Conservation (phyloP, 2,329 filamentous ascomycete genomes). For the Arthrinium puccinioides region DNA sequence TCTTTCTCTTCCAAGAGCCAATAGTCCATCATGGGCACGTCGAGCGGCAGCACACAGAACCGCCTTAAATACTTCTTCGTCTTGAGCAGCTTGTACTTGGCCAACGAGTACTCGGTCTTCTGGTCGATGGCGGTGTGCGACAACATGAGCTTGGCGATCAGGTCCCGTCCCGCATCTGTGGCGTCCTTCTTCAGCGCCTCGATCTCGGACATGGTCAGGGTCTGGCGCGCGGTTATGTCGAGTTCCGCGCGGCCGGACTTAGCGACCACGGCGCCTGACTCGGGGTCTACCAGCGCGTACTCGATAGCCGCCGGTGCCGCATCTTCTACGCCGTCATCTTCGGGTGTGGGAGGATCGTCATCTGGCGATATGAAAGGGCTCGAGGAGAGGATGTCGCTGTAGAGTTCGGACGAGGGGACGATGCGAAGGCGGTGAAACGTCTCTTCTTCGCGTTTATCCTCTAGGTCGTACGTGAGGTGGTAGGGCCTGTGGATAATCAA, state of each 20-base stretch:
- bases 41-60: slow-evolving; percentile 79
- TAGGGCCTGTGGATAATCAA: slow-evolving; percentile 86
- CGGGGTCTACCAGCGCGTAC: slow-evolving; percentile 36
- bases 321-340: slow-evolving; percentile 35
- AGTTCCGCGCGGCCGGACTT: slow-evolving; percentile 53
- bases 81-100: slow-evolving; percentile 94
- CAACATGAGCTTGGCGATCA: slow-evolving; percentile 87
- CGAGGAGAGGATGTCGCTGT: slow-evolving; percentile 64
- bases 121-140: slow-evolving; percentile 86
- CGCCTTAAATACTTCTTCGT: slow-evolving; percentile 86
- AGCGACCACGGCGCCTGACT: slow-evolving; percentile 41
- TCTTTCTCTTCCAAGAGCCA: slow-evolving; percentile 79
- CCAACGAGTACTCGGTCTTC: slow-evolving; percentile 88
- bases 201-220: slow-evolving; percentile 67
- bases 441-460: slow-evolving; percentile 60
- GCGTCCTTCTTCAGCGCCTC: slow-evolving; percentile 69
- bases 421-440: slow-evolving; percentile 65
- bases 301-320: slow-evolving; percentile 36
- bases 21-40: slow-evolving; percentile 67
- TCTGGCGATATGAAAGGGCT: slow-evolving; percentile 19
- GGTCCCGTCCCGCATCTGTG: slow-evolving; percentile 72
- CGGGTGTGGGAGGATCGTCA: slow-evolving; percentile 30
- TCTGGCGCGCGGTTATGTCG: slow-evolving; percentile 62
- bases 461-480: slow-evolving; percentile 83
- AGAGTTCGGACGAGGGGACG: slow-evolving; percentile 73